Evolutionary conservation across 176 grass and related monocot genomes (phyloP), one percentile per base, ranked within the genome.

Genomic region (Alopecurus myosuroides): DNA sequence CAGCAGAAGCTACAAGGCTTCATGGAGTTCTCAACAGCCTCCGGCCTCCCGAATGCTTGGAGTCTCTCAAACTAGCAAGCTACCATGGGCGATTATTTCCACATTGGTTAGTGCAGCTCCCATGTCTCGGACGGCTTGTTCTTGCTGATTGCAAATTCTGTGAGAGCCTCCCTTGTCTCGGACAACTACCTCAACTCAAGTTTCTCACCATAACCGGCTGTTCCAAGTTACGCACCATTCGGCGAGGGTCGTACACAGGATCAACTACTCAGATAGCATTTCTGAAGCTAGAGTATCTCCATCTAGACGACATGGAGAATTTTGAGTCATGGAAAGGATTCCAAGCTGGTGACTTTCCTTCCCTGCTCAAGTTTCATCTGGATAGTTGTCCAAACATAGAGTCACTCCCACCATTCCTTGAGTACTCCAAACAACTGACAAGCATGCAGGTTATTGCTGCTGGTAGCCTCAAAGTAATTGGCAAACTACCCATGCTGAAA

Each of bases 391-490:
- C 63, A 20, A 81, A 48, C 19, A 22, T 91, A 46, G 79, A 34
- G 74, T 91, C 81, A 22, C 79, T 91, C n/a, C 80, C 80, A 12
- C 20, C 82, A 46, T 76, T 75, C 29, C 85, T 87, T 73, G 58
- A 34, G 36, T 70, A 84, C 19, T 85, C 64, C 25, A 83, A 15
- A 22, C 25, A 15, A 19, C 76, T 91, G 30, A 79, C 19, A 20
- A 67, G 62, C 3, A 67, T 87, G 37, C 26, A 20, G 46, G 68
- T 87, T 6, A 11, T 84, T 13, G 57, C 75, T 49, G 84, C 85
- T 45, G 20, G 84, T 51, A 49, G 14, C 46, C 76, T 87, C 31
- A 51, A 81, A 61, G 58, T 14, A 5, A 71, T 92, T 70, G 72
- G 82, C 35, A 50, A 78, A 74, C 37, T 88, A 40, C 13, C 22